Evolutionary conservation across 2,329 filamentous ascomycete species (phyloP).

Genomic region (Thermothelomyces thermophilus): DNA sequence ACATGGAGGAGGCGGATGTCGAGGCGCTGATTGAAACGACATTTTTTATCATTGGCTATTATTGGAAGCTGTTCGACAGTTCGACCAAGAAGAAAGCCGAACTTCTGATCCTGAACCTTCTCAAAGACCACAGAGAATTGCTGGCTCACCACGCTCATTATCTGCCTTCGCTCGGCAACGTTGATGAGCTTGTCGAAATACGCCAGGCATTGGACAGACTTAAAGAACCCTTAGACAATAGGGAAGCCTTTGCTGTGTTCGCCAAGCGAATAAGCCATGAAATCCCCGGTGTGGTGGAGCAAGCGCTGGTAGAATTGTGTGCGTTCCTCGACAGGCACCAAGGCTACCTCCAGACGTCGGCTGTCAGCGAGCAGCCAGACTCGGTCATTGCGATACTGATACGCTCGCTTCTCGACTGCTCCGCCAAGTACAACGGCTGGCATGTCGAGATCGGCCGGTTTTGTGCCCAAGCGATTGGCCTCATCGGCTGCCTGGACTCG

Average conservation of each 20-base stretch:
- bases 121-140: conserved; percentile 54
- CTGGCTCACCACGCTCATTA: conserved; percentile 63
- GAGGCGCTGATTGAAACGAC: conserved; percentile 79
- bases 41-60: conserved; percentile 75
- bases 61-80: conserved; percentile 65
- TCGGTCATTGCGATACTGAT: conserved; percentile 63
- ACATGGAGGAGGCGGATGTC: conserved; percentile 72
- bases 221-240: conserved; percentile 58
- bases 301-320: conserved; percentile 71
- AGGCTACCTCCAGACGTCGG: conserved; percentile 68
- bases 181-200: conserved; percentile 62
- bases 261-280: conserved; percentile 71
- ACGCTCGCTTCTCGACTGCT: conserved; percentile 77
- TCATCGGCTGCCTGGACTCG: conserved; percentile 86
- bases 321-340: conserved; percentile 68
- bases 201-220: conserved; percentile 59
- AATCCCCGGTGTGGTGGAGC: conserved; percentile 75
- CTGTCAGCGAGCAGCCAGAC: conserved; percentile 78
- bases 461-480: conserved; percentile 75
- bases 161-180: conserved; percentile 69
- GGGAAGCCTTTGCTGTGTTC: conserved; percentile 64
- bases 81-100: conserved; percentile 54
- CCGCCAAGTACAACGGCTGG: conserved; percentile 67
- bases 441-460: conserved; percentile 62
- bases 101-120: conserved; percentile 56